Conservation (phyloP, 2,329 filamentous ascomycete genomes). For the Plenodomus lindquistii region DNA sequence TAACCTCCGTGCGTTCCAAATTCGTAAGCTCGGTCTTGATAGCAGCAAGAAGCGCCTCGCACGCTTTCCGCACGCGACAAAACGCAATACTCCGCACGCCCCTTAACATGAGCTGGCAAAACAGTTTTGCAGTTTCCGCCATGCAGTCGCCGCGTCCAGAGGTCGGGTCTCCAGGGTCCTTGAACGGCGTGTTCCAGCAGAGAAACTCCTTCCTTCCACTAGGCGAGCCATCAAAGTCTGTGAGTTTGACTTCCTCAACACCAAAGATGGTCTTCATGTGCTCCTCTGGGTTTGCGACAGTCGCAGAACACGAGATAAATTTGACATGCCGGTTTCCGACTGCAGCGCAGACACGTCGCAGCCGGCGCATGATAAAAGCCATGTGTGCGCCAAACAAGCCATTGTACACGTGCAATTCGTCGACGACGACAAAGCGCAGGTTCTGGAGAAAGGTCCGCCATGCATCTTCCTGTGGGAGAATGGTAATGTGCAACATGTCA, state of each 20-base stretch:
- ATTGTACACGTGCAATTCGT: conserved; percentile 94
- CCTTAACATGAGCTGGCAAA: conserved; percentile 84
- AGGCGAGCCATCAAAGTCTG: conserved; percentile 91
- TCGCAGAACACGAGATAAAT: conserved; percentile 96
- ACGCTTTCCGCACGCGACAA: conserved; percentile 83
- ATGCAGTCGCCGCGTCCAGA: conserved; percentile 84
- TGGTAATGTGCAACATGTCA: conserved; percentile 95
- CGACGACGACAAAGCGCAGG: conserved; percentile 81
- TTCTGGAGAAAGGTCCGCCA: conserved; percentile 92
- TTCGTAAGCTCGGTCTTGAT: conserved; percentile 76
- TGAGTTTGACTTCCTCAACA: conserved; percentile 75
- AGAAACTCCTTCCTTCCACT: conserved; percentile 92
- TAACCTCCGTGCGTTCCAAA: conserved; percentile 74
- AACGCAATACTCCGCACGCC: conserved; percentile 94
- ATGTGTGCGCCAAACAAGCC: conserved; percentile 93
- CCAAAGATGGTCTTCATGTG: conserved; percentile 97
- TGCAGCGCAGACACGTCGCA: conserved; percentile 85
- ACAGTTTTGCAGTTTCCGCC: conserved; percentile 83
- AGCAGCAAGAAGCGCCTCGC: conserved; percentile 79
- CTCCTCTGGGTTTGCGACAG: conserved; percentile 86
- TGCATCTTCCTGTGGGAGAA: conserved; percentile 85
- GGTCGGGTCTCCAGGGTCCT: conserved; percentile 82
- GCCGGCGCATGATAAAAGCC: conserved; percentile 87
- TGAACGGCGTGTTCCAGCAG: conserved; percentile 97
- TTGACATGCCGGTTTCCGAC: conserved; percentile 83